phyloP scores from a whole-genome alignment of 148 eudicot genomes.

The Rhododendron vialii region DNA sequence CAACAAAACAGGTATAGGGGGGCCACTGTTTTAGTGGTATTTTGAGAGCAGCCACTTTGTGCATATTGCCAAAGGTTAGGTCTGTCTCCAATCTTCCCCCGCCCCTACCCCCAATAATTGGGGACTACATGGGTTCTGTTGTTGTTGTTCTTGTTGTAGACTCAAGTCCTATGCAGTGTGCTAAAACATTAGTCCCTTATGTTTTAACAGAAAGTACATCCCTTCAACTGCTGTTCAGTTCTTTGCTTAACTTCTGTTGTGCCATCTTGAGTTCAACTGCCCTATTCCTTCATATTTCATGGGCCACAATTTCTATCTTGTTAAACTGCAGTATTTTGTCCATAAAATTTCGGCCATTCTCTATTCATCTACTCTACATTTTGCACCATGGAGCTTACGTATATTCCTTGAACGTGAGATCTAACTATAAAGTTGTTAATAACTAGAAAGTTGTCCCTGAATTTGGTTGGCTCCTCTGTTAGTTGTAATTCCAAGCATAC shows the following conservation, averaged over 20 bases:
- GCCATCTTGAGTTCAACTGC: slow-evolving; percentile 1
- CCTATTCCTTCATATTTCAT: neutral
- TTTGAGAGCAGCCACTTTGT: no score
- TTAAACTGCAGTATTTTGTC: neutral
- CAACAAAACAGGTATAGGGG: no score
- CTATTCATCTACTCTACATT: neutral
- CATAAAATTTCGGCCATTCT: neutral
- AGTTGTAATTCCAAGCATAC: neutral
- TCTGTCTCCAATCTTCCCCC: no score
- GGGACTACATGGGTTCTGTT: no score
- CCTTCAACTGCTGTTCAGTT: neutral
- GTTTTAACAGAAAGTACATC: neutral
- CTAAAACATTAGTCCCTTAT: neutral
- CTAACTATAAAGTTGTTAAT: neutral
- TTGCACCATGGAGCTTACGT: neutral
- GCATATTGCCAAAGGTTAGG: no score
- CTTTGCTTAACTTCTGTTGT: neutral
- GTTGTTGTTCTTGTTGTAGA: no score
- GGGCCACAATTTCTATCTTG: neutral
- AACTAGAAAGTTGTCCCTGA: neutral
- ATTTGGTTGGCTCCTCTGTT: neutral
- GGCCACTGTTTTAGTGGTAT: no score
- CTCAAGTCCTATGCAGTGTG: neutral
- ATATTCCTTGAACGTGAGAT: neutral
- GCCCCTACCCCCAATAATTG: no score